Conservation (phyloP, 169 alveolate species). For the Amoebophrya sp. region DNA sequence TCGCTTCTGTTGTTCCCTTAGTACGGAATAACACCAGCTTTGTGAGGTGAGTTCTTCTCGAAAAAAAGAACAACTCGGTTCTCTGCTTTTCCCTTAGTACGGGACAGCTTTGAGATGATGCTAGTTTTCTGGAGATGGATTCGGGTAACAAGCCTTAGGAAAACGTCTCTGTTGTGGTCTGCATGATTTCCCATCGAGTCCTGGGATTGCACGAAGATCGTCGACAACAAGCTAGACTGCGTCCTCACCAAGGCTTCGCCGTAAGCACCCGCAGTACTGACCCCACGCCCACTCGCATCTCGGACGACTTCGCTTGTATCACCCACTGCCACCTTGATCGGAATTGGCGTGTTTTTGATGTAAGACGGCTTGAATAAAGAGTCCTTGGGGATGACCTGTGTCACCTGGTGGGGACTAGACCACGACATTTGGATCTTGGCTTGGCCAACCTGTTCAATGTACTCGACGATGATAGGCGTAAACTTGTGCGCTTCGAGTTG, state of each 20-base stretch:
- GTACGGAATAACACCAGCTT: too few species aligned
- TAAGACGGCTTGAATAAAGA: background rate
- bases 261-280: background rate
- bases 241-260: background rate
- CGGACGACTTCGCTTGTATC: background rate
- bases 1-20: too few species aligned
- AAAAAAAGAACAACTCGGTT: too few species aligned
- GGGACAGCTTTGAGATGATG: too few species aligned
- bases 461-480: background rate
- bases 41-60: too few species aligned
- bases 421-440: slow-evolving; percentile 2
- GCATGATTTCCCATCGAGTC: slow-evolving; percentile 22
- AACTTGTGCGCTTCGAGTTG: background rate
- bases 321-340: background rate
- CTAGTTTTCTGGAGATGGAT: too few species aligned
- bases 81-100: too few species aligned
- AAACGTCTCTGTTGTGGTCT: slow-evolving; percentile 1
- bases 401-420: background rate
- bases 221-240: background rate
- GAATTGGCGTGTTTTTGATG: background rate
- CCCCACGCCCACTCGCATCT: background rate
- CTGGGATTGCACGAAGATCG: background rate
- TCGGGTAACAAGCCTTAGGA: too few species aligned
- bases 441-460: background rate
- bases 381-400: background rate